These are phyloP conservation scores for Coemansia sp. DNA, from an alignment of 192 early-diverging fungal species.

Conservation along the genomic window DNA sequence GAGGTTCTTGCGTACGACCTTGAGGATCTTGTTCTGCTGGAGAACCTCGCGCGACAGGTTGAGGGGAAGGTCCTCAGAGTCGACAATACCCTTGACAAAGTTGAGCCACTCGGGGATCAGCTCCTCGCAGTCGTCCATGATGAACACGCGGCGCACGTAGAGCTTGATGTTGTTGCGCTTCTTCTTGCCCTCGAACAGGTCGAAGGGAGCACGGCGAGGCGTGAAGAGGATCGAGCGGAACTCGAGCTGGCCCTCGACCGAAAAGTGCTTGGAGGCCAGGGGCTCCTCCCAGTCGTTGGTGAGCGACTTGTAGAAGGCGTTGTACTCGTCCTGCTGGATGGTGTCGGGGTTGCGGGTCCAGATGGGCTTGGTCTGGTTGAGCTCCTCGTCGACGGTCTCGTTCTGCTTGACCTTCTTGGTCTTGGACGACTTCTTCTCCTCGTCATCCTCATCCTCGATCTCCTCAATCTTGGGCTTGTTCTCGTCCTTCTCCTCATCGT, in stretches of 20 bases:
- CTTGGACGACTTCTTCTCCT: slow-evolving; percentile 76
- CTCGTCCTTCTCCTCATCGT: slow-evolving; percentile 71
- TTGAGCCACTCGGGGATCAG: slow-evolving; percentile 98
- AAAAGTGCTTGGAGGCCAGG: slow-evolving; percentile 97
- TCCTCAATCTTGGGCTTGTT: slow-evolving; percentile 75
- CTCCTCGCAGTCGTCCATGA: slow-evolving; percentile 99
- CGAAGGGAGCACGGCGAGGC: slow-evolving; percentile 95
- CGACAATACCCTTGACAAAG: slow-evolving; percentile 99
- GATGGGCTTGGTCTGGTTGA: slow-evolving; percentile 98
- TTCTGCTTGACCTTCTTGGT: slow-evolving; percentile 65
- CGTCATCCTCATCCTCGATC: slow-evolving; percentile 65
- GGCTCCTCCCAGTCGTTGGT: slow-evolving; percentile 99
- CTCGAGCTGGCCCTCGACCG: slow-evolving; percentile 98
- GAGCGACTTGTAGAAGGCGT: slow-evolving; percentile 97
- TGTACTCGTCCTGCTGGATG: slow-evolving; percentile 95
- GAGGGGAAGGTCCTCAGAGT: slow-evolving; percentile 99
- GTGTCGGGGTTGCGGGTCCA: slow-evolving; percentile 99
- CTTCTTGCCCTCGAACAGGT: slow-evolving; percentile 98
- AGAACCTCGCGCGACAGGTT: slow-evolving; percentile 99
- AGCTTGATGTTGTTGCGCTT: slow-evolving; percentile 99
- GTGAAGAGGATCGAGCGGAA: slow-evolving; percentile 99
- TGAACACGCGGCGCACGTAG: slow-evolving; percentile 99
- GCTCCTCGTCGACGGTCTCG: slow-evolving; percentile 75
- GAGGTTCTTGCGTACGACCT: slow-evolving; percentile 99
- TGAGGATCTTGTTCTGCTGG: slow-evolving; percentile 99